Evolutionary conservation across 2,329 filamentous ascomycete species (phyloP).

Genomic region (Ophiostoma sp.): DNA sequence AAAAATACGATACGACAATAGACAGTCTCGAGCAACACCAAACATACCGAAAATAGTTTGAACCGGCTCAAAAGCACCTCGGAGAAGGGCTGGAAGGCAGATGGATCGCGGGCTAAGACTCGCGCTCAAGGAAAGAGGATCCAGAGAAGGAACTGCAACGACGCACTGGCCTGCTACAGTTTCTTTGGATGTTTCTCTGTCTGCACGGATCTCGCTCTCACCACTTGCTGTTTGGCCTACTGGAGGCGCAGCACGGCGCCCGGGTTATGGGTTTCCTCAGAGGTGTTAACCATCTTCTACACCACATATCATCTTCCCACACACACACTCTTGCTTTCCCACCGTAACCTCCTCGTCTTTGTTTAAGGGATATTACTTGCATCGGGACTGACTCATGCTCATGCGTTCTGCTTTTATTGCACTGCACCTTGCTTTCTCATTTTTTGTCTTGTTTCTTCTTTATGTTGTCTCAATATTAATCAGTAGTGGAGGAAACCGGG

Average conservation of each 20-base stretch:
- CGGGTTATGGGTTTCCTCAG: no score
- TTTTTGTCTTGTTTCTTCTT: constrained; percentile 17
- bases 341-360: not conserved
- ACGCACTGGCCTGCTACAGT: no score
- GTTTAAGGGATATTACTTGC: constrained; percentile 7
- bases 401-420: not conserved
- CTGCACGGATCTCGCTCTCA: no score
- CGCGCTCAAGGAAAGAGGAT: no score
- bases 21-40: not conserved
- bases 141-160: no score
- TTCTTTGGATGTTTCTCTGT: no score
- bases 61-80: not conserved
- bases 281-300: no score
- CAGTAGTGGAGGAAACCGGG: not conserved
- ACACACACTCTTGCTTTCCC: not conserved
- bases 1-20: constrained; percentile 2
- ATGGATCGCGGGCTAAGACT: no score
- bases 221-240: no score
- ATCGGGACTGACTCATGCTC: constrained; percentile 17
- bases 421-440: not conserved
- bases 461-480: constrained; percentile 8
- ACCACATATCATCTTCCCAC: not conserved
- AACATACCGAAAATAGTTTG: not conserved
- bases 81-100: no score
- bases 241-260: no score